A percentile compares a stretch with the other conserved stretches of the same genome.
These are phyloP conservation scores for Ustilago cynodontis DNA, from an alignment of 1,284 basidiomycete genomes.

Conservation along the genomic window DNA sequence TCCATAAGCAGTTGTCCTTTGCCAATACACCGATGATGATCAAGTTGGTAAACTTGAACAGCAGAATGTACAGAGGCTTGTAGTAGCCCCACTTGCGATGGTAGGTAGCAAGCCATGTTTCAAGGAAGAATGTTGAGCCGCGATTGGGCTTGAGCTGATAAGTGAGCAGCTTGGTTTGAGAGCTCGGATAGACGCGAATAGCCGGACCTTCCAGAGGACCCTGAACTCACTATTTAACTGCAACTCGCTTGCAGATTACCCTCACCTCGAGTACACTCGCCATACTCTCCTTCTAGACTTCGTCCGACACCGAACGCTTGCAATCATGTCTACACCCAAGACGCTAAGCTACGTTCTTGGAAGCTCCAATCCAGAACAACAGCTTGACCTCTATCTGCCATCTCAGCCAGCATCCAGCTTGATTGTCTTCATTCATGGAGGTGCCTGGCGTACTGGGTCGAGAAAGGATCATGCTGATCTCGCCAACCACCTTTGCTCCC, in stretches of 20 bases:
- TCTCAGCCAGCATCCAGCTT: slow-evolving; percentile 9
- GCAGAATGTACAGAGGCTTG: slow-evolving; percentile 68
- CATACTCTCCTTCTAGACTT: background rate
- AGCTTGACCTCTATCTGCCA: slow-evolving; percentile 45
- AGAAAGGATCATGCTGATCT: slow-evolving; percentile 39
- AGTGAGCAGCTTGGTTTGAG: background rate
- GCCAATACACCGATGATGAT: slow-evolving; percentile 78
- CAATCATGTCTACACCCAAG: background rate
- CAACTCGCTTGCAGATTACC: background rate
- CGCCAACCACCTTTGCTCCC: slow-evolving; percentile 21
- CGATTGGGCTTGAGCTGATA: background rate
- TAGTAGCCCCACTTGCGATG: slow-evolving; percentile 72
- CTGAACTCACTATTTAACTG: background rate
- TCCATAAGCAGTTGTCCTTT: slow-evolving; percentile 80
- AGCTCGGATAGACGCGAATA: slow-evolving; percentile 35
- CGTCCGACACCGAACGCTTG: background rate
- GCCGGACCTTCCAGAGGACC: slow-evolving; percentile 20
- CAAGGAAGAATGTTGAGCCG: too few relatives aligned
- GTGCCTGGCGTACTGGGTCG: slow-evolving; percentile 52
- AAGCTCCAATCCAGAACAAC: slow-evolving; percentile 35
- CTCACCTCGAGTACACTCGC: too few relatives aligned
- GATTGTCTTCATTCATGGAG: slow-evolving; percentile 46
- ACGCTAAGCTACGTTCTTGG: slow-evolving; percentile 29
- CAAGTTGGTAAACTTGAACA: slow-evolving; percentile 78
- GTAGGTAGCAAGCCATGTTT: too few relatives aligned